Evolutionary conservation across 2,329 filamentous ascomycete genomes (phyloP).

Genomic region (Clathrospora elynae): DNA sequence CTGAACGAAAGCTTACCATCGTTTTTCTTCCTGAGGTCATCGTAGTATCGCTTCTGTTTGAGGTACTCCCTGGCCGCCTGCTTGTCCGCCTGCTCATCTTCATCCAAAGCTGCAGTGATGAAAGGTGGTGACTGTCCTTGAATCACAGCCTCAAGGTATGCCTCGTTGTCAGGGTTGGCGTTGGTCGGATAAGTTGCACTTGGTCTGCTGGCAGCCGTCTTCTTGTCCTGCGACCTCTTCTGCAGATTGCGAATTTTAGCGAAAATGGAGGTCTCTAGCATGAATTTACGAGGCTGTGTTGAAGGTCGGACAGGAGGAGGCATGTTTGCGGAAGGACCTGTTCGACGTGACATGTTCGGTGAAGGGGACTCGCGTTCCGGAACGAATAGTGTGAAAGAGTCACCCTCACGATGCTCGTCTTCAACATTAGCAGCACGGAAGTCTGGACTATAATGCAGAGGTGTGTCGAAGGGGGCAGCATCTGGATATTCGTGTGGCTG

Average conservation of each 20-base stretch:
- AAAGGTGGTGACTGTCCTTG: constrained; percentile 3
- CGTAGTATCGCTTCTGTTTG: constrained; percentile 27
- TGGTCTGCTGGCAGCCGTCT: constrained; percentile 6
- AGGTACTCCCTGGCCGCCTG: constrained; percentile 22
- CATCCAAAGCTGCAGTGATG: background rate
- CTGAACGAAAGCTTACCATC: constrained; percentile 27
- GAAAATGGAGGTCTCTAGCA: constrained; percentile 3
- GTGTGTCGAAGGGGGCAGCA: too few relatives aligned
- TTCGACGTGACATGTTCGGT: background rate
- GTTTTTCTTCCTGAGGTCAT: constrained; percentile 23
- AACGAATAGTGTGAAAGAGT: constrained; percentile 22
- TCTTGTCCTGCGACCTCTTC: constrained; percentile 9
- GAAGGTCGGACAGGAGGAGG: constrained; percentile 5
- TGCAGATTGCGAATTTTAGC: constrained; percentile 20
- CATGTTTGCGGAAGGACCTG: background rate
- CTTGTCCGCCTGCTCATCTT: constrained; percentile 17
- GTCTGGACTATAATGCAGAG: too few relatives aligned
- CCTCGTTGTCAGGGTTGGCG: constrained; percentile 11
- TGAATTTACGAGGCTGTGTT: background rate
- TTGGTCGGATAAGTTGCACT: background rate
- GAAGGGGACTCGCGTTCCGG: constrained; percentile 11
- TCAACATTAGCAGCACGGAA: too few relatives aligned
- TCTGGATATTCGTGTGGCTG: too few relatives aligned
- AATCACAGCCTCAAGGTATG: constrained; percentile 23
- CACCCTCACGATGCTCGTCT: background rate